Base-by-base conservation (phyloP, 768 basidiomycete species). In the Lactarius psammicola region DNA sequence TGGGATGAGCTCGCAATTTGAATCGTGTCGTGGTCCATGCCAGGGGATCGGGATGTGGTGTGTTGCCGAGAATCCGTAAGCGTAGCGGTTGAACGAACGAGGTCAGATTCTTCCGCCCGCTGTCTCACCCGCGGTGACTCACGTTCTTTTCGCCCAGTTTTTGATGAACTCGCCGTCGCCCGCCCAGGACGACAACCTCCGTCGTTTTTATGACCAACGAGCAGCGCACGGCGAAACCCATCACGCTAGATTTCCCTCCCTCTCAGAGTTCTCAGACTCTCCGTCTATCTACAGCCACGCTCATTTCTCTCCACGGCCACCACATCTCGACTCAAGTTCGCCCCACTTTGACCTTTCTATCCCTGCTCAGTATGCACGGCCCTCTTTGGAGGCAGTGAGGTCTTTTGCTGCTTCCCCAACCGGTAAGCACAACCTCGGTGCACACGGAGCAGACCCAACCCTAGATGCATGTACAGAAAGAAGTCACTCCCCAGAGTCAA, bases 251-350 rank as follows among this genome's bases (percentile, higher is more conserved):
- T 81, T 82, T 71, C 82, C 84, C 56, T 80, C 86, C 62, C 73
- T 82, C 71, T 82, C 87, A 28, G 81, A 87, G 69, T 81, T 80
- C 60, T 80, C 84, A 51, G 87, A 90, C 75, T 83, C 88, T 61
- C 87, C 87, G 69, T 90, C 88, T 57, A 77, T 88, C 69, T 89
- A 90, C 74, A 87, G 83, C 73, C 83, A 79, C 68, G 71, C 83
- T 63, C 80, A 83, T 73, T 84, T 84, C 73, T 86, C 87, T 40
- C 85, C 87, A 31, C 77, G 75, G 62, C 75, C 78, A 36, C 72
- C 74, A 51, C 74, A 76, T 49, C 68, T 68, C 62, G 72, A 72
- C 44, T 68, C 72, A 59, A 72, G 73, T 65, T 60, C 74, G 49
- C 65, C 70, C 40, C 68, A 73, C 13, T 74, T 76, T 71, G 68